Percentiles rank a stretch among this genome's conserved stretches.
Evolutionary conservation across 23 red algal genomes (phyloP).

Genomic region (Cyanidiococcus yangmingshanensis): DNA sequence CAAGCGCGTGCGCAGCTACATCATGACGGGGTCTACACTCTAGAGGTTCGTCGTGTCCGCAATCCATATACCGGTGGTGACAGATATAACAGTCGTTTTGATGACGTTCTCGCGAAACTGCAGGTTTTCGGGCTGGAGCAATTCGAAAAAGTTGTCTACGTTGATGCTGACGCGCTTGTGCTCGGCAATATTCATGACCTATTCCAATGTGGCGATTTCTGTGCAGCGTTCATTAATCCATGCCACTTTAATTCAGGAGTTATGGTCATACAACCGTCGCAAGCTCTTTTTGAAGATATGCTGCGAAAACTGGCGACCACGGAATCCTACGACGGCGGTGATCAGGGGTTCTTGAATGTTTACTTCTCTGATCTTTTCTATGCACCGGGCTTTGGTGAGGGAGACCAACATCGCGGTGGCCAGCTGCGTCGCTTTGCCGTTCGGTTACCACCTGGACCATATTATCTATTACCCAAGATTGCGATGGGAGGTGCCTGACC

Average conservation of each 20-base stretch:
- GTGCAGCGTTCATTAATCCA: slow-evolving; percentile 76
- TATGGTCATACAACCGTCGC: slow-evolving; percentile 59
- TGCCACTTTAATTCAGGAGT: slow-evolving; percentile 82
- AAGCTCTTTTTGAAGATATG: slow-evolving; percentile 43
- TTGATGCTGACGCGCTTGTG: slow-evolving; percentile 75
- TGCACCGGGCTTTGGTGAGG: slow-evolving; percentile 48
- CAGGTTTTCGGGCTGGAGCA: slow-evolving; percentile 54
- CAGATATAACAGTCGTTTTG: slow-evolving; percentile 52
- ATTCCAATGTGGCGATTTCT: slow-evolving; percentile 67
- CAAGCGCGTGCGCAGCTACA: slow-evolving; percentile 27
- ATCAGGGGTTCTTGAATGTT: slow-evolving; percentile 88
- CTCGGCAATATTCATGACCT: slow-evolving; percentile 41
- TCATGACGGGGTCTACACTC: slow-evolving; percentile 42
- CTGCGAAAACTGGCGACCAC: slow-evolving; percentile 31
- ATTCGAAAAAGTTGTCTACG: slow-evolving; percentile 43
- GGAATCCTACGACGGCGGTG: slow-evolving; percentile 72
- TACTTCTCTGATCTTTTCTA: slow-evolving; percentile 55
- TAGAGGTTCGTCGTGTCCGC: slow-evolving; percentile 33
- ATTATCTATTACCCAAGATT: slow-evolving; percentile 51
- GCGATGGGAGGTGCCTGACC: slow-evolving; percentile 35
- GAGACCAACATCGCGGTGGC: not conserved
- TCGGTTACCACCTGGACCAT: slow-evolving; percentile 73
- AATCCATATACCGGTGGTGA: slow-evolving; percentile 39
- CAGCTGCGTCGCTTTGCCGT: slow-evolving; percentile 43
- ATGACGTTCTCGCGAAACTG: slow-evolving; percentile 71